phyloP scores from a whole-genome alignment of 2,329 filamentous ascomycete genomes.

The Fusarium oligoseptatum region DNA sequence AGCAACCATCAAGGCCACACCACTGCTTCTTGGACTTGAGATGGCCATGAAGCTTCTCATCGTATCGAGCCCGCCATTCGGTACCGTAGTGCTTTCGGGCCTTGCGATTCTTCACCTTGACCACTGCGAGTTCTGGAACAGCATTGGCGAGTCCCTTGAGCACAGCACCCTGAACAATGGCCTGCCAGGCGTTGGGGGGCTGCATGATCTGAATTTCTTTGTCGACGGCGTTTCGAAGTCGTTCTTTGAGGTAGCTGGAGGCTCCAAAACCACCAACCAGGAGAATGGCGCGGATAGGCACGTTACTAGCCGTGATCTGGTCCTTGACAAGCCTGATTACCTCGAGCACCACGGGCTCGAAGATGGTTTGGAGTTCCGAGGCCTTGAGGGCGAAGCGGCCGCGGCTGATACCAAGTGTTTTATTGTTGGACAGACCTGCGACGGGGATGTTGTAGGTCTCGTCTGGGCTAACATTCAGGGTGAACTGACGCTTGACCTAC shows the following conservation, averaged over 20 bases:
- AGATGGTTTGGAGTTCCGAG: slow-evolving; percentile 57
- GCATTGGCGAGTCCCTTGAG: slow-evolving; percentile 60
- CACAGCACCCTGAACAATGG: slow-evolving; percentile 63
- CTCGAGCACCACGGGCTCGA: slow-evolving; percentile 59
- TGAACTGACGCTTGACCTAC: slow-evolving; percentile 54
- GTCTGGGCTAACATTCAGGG: slow-evolving; percentile 47
- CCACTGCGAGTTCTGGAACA: slow-evolving; percentile 51
- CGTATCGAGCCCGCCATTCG: slow-evolving; percentile 50
- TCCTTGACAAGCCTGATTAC: slow-evolving; percentile 59
- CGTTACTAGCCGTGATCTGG: slow-evolving; percentile 56
- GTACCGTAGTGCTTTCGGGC: slow-evolving; percentile 61
- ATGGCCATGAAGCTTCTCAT: slow-evolving; percentile 48
- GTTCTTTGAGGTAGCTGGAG: slow-evolving; percentile 60
- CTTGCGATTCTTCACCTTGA: slow-evolving; percentile 56
- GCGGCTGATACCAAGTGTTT: slow-evolving; percentile 52
- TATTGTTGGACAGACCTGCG: slow-evolving; percentile 57
- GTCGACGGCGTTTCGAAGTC: slow-evolving; percentile 53
- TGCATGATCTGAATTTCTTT: slow-evolving; percentile 57
- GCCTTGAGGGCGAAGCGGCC: slow-evolving; percentile 55
- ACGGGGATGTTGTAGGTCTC: slow-evolving; percentile 56
- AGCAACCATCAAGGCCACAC: slow-evolving; percentile 54
- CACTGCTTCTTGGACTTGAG: slow-evolving; percentile 52
- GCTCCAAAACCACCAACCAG: slow-evolving; percentile 62
- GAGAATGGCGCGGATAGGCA: slow-evolving; percentile 57
- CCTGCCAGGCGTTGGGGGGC: slow-evolving; percentile 61